Base-by-base conservation (phyloP, 2,329 filamentous ascomycete species). In the Lecanosticta acicola region DNA sequence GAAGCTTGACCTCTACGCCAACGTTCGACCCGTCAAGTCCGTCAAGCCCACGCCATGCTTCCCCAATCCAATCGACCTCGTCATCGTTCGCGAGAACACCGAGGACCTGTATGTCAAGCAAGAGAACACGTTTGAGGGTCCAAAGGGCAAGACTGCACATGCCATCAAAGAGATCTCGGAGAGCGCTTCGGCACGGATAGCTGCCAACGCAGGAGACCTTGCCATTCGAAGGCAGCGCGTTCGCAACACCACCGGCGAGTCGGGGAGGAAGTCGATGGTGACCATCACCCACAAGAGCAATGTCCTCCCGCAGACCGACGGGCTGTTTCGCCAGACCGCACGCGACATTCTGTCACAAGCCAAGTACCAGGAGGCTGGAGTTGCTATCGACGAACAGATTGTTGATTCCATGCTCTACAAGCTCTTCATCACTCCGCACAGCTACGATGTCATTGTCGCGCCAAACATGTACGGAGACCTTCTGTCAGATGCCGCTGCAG, bases 331-430 rank as follows among this genome's bases (percentile, higher is more conserved):
- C 58, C 76, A 84, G 58, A 85, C 86, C 3, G 81, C 87, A 13
- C 83, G 86, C 57, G 75, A 76, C 21, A 87, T 87, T 3, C 81
- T 97, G 7, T 76, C 81, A 20, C 75, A 76, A 41, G 58, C 77
- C 10, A 76, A 73, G 56, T 96, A 87, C 73, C 69, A 71, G 50
- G 70, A 68, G 41, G 73, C 94, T 43, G 71, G 72, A 34, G 76
- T 96, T 44, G 50, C 49, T 9, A 60, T 65, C 20, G 93, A 97
- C 71, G 93, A 97, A 77, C 93, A 98, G 74, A 98, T 98, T 59
- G 91, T 98, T 53, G 93, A 98, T 72, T 91, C 85, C 51, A 98
- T 98, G 93, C 89, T 97, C 48, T 97, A 97, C 81, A 97, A 97
- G 77, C 85, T 98, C 46, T 97, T 97, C 82, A 87, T 91, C 52